A percentile compares a stretch with the other conserved stretches of the same genome.
Evolutionary conservation across 2,329 filamentous ascomycete genomes (phyloP).

Genomic region (Fusarium odoratissimum): DNA sequence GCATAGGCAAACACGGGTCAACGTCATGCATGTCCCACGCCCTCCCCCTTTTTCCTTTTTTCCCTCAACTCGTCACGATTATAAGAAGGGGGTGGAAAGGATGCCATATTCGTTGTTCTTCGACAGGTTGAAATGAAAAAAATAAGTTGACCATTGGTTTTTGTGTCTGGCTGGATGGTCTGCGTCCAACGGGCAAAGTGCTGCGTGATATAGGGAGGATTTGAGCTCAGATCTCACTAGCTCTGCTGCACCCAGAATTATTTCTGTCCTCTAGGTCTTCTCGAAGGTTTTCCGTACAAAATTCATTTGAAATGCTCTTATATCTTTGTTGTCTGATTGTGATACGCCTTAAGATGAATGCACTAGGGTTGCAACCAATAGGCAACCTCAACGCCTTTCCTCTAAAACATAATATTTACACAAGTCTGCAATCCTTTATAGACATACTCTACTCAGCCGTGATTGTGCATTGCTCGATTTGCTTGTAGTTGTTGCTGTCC

Average conservation of each 20-base stretch:
- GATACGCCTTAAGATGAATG: not conserved
- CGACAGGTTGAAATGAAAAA: conserved; percentile 46
- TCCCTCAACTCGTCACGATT: conserved; percentile 17
- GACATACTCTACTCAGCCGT: not conserved
- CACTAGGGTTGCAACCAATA: too few relatives aligned
- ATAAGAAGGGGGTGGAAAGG: conserved; percentile 26
- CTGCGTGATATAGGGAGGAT: conserved; percentile 32
- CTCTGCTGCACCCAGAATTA: conserved; percentile 44
- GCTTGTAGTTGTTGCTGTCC: not conserved
- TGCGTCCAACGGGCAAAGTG: conserved; percentile 28
- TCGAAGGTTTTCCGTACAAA: conserved; percentile 48
- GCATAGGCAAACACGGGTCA: conserved; percentile 38
- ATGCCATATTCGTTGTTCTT: conserved; percentile 47
- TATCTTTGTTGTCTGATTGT: not conserved
- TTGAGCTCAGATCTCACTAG: conserved; percentile 43
- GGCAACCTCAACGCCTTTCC: not conserved
- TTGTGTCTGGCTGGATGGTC: conserved; percentile 39
- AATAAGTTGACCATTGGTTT: conserved; percentile 49
- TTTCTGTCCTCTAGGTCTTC: conserved; percentile 49
- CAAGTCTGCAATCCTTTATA: too few relatives aligned
- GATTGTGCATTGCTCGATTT: not conserved
- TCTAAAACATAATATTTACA: not conserved
- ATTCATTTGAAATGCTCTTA: conserved; percentile 46
- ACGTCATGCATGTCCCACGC: conserved; percentile 33
- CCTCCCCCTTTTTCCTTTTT: conserved; percentile 15